Evolutionary conservation across 2,329 filamentous ascomycete genomes (phyloP).

Genomic region (Macrophomina tecta): DNA sequence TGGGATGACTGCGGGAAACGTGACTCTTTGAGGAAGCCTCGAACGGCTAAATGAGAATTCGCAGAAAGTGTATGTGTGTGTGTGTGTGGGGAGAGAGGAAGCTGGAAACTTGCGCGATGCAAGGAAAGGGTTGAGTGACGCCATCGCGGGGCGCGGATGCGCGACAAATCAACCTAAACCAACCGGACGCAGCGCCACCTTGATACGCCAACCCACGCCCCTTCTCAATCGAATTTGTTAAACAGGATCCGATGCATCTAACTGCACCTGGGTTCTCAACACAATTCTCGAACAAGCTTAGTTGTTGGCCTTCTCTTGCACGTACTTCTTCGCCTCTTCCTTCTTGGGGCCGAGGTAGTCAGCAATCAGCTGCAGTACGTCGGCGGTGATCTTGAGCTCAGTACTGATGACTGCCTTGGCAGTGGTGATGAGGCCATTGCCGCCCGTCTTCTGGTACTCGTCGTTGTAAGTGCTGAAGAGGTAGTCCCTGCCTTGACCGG

Average conservation of each 20-base stretch:
- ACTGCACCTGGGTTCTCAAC: constrained; percentile 4
- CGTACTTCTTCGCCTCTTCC: constrained; percentile 40
- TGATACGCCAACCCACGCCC: neutral
- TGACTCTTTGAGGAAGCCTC: neutral
- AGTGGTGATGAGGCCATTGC: constrained; percentile 43
- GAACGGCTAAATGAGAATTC: neutral
- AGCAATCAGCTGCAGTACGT: constrained; percentile 40
- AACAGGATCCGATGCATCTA: constrained; percentile 2
- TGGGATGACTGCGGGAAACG: constrained; percentile 2
- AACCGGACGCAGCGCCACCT: constrained; percentile 4
- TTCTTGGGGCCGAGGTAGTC: constrained; percentile 43
- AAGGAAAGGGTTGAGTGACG: constrained; percentile 21
- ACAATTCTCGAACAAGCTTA: constrained; percentile 1
- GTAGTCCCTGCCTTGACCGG: constrained; percentile 42
- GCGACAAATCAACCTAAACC: constrained; percentile 11
- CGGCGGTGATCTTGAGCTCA: constrained; percentile 46
- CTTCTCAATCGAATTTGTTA: neutral
- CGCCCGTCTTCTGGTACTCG: constrained; percentile 48
- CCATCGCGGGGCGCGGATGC: constrained; percentile 10
- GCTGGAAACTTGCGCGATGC: constrained; percentile 3
- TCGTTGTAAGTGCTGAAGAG: constrained; percentile 45
- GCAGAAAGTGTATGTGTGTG: neutral
- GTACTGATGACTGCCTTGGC: constrained; percentile 46
- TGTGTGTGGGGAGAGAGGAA: neutral
- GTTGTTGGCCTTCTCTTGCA: constrained; percentile 40